Evolutionary conservation across 192 early-diverging fungal species (phyloP).

Genomic region (Coemansia sp.): DNA sequence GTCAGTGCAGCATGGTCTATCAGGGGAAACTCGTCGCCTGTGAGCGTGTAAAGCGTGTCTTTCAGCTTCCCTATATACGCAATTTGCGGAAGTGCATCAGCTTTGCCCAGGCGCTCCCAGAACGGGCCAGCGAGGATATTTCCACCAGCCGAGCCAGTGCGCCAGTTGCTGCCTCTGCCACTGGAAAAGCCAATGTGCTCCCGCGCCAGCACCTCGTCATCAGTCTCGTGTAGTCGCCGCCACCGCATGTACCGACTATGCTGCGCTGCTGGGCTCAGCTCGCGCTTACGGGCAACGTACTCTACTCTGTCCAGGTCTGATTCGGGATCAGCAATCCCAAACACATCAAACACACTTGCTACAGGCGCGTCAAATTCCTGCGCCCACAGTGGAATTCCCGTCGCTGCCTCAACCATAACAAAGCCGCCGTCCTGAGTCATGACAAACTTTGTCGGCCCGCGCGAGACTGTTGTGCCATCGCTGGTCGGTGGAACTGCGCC

Average conservation of each 20-base stretch:
- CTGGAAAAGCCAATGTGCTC: constrained; percentile 7
- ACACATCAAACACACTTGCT: constrained; percentile 60
- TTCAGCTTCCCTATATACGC: constrained; percentile 67
- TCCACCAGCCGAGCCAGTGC: constrained; percentile 42
- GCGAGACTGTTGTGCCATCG: constrained; percentile 11
- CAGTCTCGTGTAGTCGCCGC: constrained; percentile 28
- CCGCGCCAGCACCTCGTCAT: constrained; percentile 17
- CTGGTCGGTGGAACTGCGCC: constrained; percentile 4
- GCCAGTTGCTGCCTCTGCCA: constrained; percentile 17
- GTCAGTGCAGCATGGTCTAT: constrained; percentile 52
- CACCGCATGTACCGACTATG: constrained; percentile 26
- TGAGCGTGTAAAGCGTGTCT: constrained; percentile 70
- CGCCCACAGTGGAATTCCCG: constrained; percentile 57
- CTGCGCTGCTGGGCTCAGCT: constrained; percentile 36
- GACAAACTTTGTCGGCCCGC: constrained; percentile 38
- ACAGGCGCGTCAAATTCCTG: constrained; percentile 57
- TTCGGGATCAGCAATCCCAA: constrained; percentile 22
- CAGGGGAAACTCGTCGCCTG: constrained; percentile 66
- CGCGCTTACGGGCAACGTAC: constrained; percentile 36
- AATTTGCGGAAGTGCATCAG: constrained; percentile 21
- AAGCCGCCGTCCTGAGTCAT: constrained; percentile 48
- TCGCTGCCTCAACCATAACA: constrained; percentile 42
- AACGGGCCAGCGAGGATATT: constrained; percentile 40
- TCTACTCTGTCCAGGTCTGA: constrained; percentile 3
- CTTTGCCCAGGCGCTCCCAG: constrained; percentile 39